Evolutionary conservation across 495 filamentous ascomycete genomes (phyloP), one percentile per base, ranked within the genome.

Genomic region (Parathielavia hyrcaniae): DNA sequence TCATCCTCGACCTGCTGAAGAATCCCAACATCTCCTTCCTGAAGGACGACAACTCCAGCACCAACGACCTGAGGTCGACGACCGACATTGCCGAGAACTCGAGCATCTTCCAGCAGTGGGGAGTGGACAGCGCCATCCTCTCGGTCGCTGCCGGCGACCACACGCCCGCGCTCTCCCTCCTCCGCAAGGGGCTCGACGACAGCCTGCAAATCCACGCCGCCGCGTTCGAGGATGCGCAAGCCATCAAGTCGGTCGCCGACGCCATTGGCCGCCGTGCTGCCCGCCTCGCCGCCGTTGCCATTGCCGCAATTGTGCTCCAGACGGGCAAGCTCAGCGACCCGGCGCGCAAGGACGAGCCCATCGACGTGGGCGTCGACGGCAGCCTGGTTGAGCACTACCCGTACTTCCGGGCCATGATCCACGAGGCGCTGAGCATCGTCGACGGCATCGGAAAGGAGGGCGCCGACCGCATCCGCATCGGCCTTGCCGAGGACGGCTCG

Each of bases 291-390:
- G 93, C 90, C 12, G 86, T 96, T 8, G 88, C 92, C 4, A 80
- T 98, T 61, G 90, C 80, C 1, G 91, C 88, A 12, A 83, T 96
- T 48, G 78, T 96, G 45, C 74, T 95, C 19, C 77, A 86, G 58
- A 88, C 87, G 17, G 84, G 81, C 45, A 83, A 85, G 64, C 77
- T 96, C 17, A 66, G 80, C 5, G 59, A 75, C 19, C 59, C 66
- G 2, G 67, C 59, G 2, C 51, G 34, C 34, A 68, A 75, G 26
- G 78, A 85, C 23, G 85, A 88, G 35, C 75, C 86, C 12, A 77
- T 97, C 43, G 91, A 97, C 68, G 79, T 97, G 54, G 91, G 91
- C 66, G 91, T 96, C 16, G 91, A 97, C 67, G 91, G 91, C 62
- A 86, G 81, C 67, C 73, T 97, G 36, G 89, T 96, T 2, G 91